Evolutionary conservation across 2,329 filamentous ascomycete species (phyloP), one percentile per base, ranked within the genome.

Genomic region (Neonectria sp.): DNA sequence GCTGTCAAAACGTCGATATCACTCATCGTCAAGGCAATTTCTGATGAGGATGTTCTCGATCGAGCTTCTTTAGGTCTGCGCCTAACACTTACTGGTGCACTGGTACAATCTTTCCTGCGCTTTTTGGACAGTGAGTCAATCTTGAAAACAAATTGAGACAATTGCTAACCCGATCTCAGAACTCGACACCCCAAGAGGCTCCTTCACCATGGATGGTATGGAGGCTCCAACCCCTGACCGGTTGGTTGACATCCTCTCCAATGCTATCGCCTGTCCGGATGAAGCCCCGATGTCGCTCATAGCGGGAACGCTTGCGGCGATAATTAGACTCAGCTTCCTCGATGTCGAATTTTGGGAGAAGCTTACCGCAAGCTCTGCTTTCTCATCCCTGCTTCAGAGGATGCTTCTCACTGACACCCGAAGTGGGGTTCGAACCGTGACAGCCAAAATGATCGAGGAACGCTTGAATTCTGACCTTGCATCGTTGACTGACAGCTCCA

Each of bases 21-120:
- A 7, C 82, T 92, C 31, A 80, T 92, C 25, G 86, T 91, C 35
- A 82, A 86, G 21, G 90, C 90, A 7, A 85, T 94, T 56, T 89
- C 87, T 13, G 86, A 91, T 65, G 81, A 85, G 27, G 82, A 86
- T 24, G 82, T 92, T 67, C 80, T 87, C 15, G 82, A 84, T 9
- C 79, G 72, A n/a, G 67, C 73, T 33, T 72, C 73, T 6, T 17
- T 66, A 33, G 8, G 48, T 17, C 65, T 80, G 48, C 76, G 73
- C 25, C 65, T 79, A 12, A 74, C 74, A 49, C 68, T 80, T 15
- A 73, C 75, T n/a, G 68, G 67, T 43, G 65, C 72, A 29, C 70
- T 80, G 45, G 67, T 81, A 27, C 73, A 77, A 43, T 69, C 72
- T 8, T 77, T 79, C 59, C 63, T 77, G 11, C 71, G 71, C 29